These are phyloP conservation scores for Thermoascus crustaceus DNA, from an alignment of 2,329 filamentous ascomycete species.

Conservation along the genomic window DNA sequence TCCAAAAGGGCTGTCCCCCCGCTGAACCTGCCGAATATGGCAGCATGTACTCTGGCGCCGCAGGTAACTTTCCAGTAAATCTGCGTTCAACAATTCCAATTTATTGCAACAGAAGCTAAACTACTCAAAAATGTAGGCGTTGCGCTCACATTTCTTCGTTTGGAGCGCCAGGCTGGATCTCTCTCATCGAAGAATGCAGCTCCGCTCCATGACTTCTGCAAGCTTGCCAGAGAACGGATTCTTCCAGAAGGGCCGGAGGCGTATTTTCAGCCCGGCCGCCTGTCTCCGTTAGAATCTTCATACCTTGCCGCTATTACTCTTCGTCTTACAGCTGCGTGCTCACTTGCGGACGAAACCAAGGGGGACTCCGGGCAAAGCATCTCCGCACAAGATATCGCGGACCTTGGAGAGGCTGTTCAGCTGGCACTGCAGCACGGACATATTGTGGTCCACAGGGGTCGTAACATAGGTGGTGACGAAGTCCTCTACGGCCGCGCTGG, in stretches of 20 bases:
- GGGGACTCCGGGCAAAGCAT: conserved; percentile 11
- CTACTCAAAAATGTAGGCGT: conserved; percentile 19
- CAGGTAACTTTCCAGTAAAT: conserved; percentile 18
- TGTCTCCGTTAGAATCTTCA: conserved; percentile 28
- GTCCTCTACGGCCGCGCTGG: conserved; percentile 32
- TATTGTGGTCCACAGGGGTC: conserved; percentile 17
- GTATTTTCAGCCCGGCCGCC: conserved; percentile 18
- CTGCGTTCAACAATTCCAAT: neutral
- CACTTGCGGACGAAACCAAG: conserved; percentile 4
- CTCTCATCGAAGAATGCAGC: conserved; percentile 10
- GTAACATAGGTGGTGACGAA: conserved; percentile 29
- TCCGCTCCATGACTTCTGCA: conserved; percentile 16
- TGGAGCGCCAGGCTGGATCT: conserved; percentile 25
- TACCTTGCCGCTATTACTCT: conserved; percentile 16
- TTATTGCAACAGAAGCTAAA: conserved; percentile 1
- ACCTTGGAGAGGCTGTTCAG: conserved; percentile 21
- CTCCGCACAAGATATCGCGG: conserved; percentile 19
- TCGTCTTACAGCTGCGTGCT: conserved; percentile 18
- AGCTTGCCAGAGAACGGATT: conserved; percentile 22
- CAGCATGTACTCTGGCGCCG: conserved; percentile 23
- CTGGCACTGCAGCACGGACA: conserved; percentile 22
- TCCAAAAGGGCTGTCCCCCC: conserved; percentile 18
- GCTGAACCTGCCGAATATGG: conserved; percentile 17
- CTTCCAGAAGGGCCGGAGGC: conserved; percentile 16
- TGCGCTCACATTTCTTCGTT: conserved; percentile 30